Conservation (phyloP, 768 basidiomycete genomes). For the Mycena crocata region DNA sequence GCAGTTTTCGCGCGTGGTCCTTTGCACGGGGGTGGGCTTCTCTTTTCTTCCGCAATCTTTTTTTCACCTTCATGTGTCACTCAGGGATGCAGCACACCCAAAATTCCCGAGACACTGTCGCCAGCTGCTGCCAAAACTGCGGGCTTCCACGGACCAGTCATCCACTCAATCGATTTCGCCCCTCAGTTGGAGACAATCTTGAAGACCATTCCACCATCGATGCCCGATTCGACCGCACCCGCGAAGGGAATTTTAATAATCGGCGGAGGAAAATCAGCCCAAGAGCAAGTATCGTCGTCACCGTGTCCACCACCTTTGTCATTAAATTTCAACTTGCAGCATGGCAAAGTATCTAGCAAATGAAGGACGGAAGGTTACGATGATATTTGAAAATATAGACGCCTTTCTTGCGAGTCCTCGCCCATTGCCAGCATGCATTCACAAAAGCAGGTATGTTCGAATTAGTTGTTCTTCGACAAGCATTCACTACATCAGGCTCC, state of each 20-base stretch:
- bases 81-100: slow-evolving; percentile 68
- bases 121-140: slow-evolving; percentile 48
- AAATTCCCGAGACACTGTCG: slow-evolving; percentile 57
- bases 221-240: slow-evolving; percentile 22
- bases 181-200: slow-evolving; percentile 55
- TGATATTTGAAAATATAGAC: slow-evolving; percentile 66
- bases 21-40: slow-evolving; percentile 67
- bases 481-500: slow-evolving; percentile 50
- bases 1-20: slow-evolving; percentile 61
- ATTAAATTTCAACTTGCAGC: slow-evolving; percentile 41
- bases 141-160: slow-evolving; percentile 57
- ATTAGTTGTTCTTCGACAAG: background rate
- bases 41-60: background rate
- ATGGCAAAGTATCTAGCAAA: slow-evolving; percentile 62
- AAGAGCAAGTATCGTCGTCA: slow-evolving; percentile 59
- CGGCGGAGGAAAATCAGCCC: slow-evolving; percentile 76
- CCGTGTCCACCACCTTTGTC: background rate
- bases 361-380: slow-evolving; percentile 57
- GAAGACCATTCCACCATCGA: slow-evolving; percentile 37
- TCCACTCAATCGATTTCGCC: slow-evolving; percentile 65
- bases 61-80: background rate
- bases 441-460: slow-evolving; percentile 65
- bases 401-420: slow-evolving; percentile 58
- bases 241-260: slow-evolving; percentile 57
- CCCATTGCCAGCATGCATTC: slow-evolving; percentile 64